Evolutionary conservation across 148 eudicot species (phyloP), one percentile per base, ranked within the genome.

Genomic region (Chenopodium quinoa): DNA sequence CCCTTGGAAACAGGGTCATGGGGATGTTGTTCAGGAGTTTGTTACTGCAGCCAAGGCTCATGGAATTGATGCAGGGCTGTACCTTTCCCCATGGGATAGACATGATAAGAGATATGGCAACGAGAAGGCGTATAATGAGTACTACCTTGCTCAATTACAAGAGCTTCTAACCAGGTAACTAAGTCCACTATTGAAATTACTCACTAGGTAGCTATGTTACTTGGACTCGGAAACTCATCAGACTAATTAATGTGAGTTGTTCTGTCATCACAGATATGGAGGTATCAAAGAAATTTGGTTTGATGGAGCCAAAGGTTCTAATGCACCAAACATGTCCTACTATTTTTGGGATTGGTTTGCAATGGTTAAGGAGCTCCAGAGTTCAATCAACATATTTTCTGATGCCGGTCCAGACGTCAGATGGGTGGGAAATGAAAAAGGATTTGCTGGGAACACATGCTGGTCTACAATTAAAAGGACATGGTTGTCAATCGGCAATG

Each of bases 81-180:
- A 95, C 71, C 86, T 95, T 27, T 95, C 98, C 47, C 98, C 98
- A 17, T 95, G 97, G 98, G 98, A 95, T 78, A 85, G 91, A 3
- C 98, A 95, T 86, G 98, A 95, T 77, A 84, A 54, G 75, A 86
- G 97, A 82, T 95, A 95, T 70, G 98, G 98, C 27, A 82, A 79
- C 40, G 86, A 84, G 13, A 66, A 80, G 83, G 84, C 77, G 82
- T 95, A 95, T 76, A 95, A 95, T 83, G 97, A 93, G 79, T 95
- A 89, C 83, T 95, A 95, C 64, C 79, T 93, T 82, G 98, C 93
- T 74, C 98, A 95, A 80, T 86, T 95, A 32, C 97, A 95, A 79
- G 98, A 95, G 88, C 92, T 95, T 44, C 92, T 95, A 60, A 88
- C 75, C 80, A 90, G 84, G 97, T 95, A 85, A 84, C 34, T 46